Percentiles rank a stretch among this genome's conserved stretches.
These are phyloP conservation scores for Erysiphe pulchra DNA, from an alignment of 2,329 filamentous ascomycete species.

Conservation along the genomic window DNA sequence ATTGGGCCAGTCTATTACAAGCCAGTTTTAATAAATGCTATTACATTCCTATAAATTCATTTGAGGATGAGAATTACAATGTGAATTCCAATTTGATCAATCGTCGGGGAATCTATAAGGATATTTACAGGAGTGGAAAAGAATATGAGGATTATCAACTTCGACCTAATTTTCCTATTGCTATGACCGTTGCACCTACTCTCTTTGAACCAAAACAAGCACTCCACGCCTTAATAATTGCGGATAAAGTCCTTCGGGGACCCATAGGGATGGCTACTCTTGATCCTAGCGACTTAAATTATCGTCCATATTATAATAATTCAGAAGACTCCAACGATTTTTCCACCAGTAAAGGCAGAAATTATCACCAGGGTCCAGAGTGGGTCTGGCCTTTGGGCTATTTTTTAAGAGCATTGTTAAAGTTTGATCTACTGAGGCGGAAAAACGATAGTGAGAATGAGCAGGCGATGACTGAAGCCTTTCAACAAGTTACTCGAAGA, in stretches of 20 bases:
- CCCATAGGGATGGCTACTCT: slow-evolving; percentile 90
- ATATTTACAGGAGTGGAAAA: slow-evolving; percentile 79
- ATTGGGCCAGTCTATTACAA: slow-evolving; percentile 63
- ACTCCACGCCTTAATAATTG: slow-evolving; percentile 51
- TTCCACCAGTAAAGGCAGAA: slow-evolving; percentile 74
- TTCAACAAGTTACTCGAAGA: slow-evolving; percentile 77
- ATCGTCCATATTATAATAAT: slow-evolving; percentile 85
- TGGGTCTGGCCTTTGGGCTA: slow-evolving; percentile 97
- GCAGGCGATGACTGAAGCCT: slow-evolving; percentile 37
- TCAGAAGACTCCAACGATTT: slow-evolving; percentile 82
- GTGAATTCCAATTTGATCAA: slow-evolving; percentile 60
- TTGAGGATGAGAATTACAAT: slow-evolving; percentile 53
- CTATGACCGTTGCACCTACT: slow-evolving; percentile 79
- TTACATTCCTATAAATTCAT: slow-evolving; percentile 46
- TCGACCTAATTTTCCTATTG: slow-evolving; percentile 78
- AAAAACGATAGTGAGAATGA: slow-evolving; percentile 33
- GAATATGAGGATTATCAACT: slow-evolving; percentile 96
- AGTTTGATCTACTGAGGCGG: slow-evolving; percentile 62
- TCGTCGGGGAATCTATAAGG: slow-evolving; percentile 92
- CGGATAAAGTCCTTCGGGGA: slow-evolving; percentile 56
- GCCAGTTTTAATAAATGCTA: slow-evolving; percentile 79
- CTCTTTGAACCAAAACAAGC: slow-evolving; percentile 64
- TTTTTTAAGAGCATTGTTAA: slow-evolving; percentile 73
- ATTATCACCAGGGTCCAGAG: slow-evolving; percentile 95
- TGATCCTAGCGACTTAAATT: slow-evolving; percentile 78